Conservation (phyloP, 345 rosid genomes). For the Isatis tinctoria region DNA sequence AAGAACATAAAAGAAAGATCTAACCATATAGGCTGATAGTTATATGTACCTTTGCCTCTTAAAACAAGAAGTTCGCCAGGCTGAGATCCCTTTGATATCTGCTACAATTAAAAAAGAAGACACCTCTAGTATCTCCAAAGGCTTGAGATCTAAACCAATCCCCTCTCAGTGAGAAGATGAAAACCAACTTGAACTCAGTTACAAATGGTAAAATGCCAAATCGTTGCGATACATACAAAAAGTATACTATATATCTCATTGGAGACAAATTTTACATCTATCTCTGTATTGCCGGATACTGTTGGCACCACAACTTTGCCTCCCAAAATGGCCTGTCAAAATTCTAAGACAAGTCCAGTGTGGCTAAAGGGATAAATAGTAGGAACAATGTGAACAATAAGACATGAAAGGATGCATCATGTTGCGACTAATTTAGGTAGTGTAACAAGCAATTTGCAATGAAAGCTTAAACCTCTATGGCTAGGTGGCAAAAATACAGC, state of each 20-base stretch:
- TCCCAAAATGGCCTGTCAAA: constrained; percentile 84
- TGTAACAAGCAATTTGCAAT: neutral
- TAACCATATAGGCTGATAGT: neutral
- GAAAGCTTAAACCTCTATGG: neutral
- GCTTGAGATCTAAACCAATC: constrained; percentile 6
- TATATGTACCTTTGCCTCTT: constrained; percentile 71
- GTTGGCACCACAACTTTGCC: constrained; percentile 85
- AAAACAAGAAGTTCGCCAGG: constrained; percentile 70
- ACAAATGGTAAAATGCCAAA: neutral
- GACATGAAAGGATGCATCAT: constrained; percentile 4
- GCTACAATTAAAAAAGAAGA: constrained; percentile 25
- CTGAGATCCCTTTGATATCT: constrained; percentile 91
- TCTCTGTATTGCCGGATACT: constrained; percentile 55
- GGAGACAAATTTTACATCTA: constrained; percentile 46
- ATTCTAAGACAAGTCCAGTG: constrained; percentile 1
- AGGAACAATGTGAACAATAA: constrained; percentile 8
- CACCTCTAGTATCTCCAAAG: constrained; percentile 1
- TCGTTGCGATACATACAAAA: neutral
- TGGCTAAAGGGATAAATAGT: neutral
- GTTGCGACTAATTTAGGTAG: neutral
- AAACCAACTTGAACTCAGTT: neutral
- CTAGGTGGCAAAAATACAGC: neutral
- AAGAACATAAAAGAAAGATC: neutral
- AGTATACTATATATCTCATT: neutral
- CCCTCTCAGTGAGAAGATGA: neutral